Conservation (phyloP, 2,329 filamentous ascomycete species). For the Phoma sp. region DNA sequence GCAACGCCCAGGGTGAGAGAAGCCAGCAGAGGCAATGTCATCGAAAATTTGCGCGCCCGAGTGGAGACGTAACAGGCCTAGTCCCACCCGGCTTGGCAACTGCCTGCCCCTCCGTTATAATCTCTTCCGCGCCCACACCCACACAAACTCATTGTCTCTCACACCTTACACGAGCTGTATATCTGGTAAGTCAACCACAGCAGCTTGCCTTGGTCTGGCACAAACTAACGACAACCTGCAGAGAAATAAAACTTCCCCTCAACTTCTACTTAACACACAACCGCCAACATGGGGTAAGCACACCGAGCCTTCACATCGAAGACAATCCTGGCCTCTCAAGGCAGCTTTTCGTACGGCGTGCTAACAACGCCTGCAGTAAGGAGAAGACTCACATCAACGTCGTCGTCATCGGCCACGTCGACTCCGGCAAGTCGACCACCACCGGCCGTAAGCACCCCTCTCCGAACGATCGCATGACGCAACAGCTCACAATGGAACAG, state of each 20-base stretch:
- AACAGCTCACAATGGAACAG: conserved; percentile 57
- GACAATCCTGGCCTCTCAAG: neutral
- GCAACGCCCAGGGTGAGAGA: no score
- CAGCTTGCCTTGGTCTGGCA: neutral
- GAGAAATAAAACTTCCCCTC: conserved; percentile 21
- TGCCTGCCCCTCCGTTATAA: conserved; percentile 12
- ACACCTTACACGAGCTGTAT: conserved; percentile 11
- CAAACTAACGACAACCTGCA: neutral
- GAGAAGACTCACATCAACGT: conserved; percentile 94
- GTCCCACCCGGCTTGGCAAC: conserved; percentile 2
- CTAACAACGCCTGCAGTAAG: conserved; percentile 69
- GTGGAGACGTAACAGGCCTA: neutral
- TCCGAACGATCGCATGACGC: conserved; percentile 37
- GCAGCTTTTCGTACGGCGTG: conserved; percentile 16
- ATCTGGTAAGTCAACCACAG: neutral
- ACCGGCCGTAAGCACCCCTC: conserved; percentile 70
- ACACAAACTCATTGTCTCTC: neutral
- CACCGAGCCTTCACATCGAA: neutral
- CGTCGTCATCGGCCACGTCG: conserved; percentile 99
- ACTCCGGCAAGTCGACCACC: conserved; percentile 99
- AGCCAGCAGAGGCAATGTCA: no score
- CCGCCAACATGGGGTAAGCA: conserved; percentile 68
- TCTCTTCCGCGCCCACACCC: conserved; percentile 6
- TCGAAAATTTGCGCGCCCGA: no score
- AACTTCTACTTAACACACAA: conserved; percentile 45